phyloP scores from a whole-genome alignment of 345 rosid species.

The Microcos paniculata region DNA sequence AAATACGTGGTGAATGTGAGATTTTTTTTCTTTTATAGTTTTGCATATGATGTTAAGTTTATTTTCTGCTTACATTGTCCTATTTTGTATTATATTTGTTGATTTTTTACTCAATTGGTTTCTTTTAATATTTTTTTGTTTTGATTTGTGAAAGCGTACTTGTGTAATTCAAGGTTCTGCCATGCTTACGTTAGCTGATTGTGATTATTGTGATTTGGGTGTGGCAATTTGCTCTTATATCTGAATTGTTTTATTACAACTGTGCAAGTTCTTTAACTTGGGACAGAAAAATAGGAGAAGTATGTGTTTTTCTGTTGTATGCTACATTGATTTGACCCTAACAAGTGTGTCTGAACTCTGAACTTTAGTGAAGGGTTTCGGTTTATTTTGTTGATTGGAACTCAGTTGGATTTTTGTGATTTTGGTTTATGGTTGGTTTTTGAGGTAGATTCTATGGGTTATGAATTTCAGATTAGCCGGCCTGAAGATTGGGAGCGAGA shows the following conservation, averaged over 20 bases:
- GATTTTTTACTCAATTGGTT: not conserved
- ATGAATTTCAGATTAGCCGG: constrained; percentile 66
- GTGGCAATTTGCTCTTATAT: not conserved
- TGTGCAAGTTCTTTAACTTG: constrained; percentile 4
- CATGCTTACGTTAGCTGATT: not conserved
- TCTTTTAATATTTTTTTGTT: not conserved
- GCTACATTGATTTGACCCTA: not conserved
- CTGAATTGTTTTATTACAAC: not conserved
- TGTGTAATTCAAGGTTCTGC: not conserved
- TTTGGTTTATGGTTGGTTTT: not conserved
- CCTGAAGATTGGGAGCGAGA: constrained; percentile 77
- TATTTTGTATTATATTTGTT: not conserved
- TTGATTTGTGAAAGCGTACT: not conserved
- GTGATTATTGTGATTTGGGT: not conserved
- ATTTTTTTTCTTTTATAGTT: not conserved
- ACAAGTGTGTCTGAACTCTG: not conserved
- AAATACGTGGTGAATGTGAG: not conserved
- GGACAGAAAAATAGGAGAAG: not conserved
- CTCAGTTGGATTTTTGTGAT: not conserved
- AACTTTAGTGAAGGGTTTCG: not conserved
- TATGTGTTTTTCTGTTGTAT: not conserved
- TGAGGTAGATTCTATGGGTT: constrained; percentile 24
- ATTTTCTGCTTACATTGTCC: constrained; percentile 2
- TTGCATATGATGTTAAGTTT: not conserved
- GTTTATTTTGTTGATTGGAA: not conserved